Evolutionary conservation across 805 yeast genomes (phyloP), one percentile per base, ranked within the genome.

Genomic region (Kodamaea neixiangensis): DNA sequence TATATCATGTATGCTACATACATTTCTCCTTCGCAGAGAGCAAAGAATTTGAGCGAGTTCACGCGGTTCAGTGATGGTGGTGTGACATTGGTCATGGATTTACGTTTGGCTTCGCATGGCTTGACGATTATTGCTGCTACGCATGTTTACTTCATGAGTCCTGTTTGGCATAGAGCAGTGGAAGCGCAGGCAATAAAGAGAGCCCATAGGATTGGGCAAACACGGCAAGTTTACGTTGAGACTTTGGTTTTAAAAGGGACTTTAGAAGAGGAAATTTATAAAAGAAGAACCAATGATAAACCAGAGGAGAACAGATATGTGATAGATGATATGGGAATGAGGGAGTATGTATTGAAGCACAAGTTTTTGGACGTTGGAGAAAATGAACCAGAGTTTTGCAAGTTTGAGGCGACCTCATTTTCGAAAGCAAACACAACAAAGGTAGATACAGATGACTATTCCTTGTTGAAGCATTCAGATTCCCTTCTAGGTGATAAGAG

Each of bases 151-250:
- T 85, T 86, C 61, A 71, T 85, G n/a, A 83, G 78, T 56, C 90
- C 90, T 1, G 85, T 86, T 1, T 86, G 90, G 91, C 80, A 77
- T 54, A 73, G 82, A 50, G 77, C 87, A 0, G 71, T 81, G 15
- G 91, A 86, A 61, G 90, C 90, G 0, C 91, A 86, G 58, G 90
- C 90, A 0, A 83, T 86, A 44, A 85, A 86, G 56, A 78, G 92
- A 69, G 86, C 90, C 0, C 92, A 86, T 65, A 76, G 91, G 65
- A 86, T 86, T 62, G 91, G 92, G 0, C 91, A 86, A 56, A 69
- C 73, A 0, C 67, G 73, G n/a, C 81, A 80, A 17, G 90, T 86
- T 0, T 67, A 64, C 61, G 91, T 86, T n/a, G 90, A 86, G 59
- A 86, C 90, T 0, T 65, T 86, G 50, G 79, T 86, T 2, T 62